Conservation (phyloP, 139 green algal genomes). For the Mychonastes homosphaera region DNA sequence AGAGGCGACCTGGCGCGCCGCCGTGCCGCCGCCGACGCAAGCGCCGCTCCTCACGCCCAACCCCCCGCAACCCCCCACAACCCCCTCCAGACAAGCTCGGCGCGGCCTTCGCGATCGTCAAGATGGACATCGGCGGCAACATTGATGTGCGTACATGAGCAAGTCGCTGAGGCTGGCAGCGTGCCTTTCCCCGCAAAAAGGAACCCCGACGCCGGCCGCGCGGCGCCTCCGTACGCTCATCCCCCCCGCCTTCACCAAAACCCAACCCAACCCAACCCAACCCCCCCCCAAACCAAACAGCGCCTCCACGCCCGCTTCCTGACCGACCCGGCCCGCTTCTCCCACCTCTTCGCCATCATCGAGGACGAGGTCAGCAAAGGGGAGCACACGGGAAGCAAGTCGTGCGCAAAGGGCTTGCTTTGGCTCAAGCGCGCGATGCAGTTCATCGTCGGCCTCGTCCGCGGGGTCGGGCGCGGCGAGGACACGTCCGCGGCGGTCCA, state of each 20-base stretch:
- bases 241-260: too few species aligned
- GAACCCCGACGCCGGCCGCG: too few species aligned
- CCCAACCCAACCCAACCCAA: too few species aligned
- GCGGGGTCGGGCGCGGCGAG: too few species aligned
- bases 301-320: constrained; percentile 27
- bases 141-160: constrained; percentile 35
- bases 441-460: too few species aligned
- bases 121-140: constrained; percentile 53
- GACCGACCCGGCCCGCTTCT: constrained; percentile 34
- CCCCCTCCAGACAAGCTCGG: constrained; percentile 53
- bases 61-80: not conserved
- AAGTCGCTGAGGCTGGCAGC: not conserved
- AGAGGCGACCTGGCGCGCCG: not conserved
- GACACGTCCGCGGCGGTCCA: too few species aligned
- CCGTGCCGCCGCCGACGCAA: too few species aligned
- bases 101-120: constrained; percentile 49
- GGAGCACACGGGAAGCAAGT: constrained; percentile 23
- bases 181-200: too few species aligned
- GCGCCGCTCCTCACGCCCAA: not conserved
- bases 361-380: constrained; percentile 44
- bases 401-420: constrained; percentile 61
- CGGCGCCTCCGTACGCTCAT: too few species aligned
- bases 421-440: constrained; percentile 71
- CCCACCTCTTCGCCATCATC: constrained; percentile 47
- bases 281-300: too few species aligned